A percentile compares a stretch with the other conserved stretches of the same genome.
These are phyloP conservation scores for Pythium scleroteichum DNA, from an alignment of 352 stramenopile species.

Conservation along the genomic window DNA sequence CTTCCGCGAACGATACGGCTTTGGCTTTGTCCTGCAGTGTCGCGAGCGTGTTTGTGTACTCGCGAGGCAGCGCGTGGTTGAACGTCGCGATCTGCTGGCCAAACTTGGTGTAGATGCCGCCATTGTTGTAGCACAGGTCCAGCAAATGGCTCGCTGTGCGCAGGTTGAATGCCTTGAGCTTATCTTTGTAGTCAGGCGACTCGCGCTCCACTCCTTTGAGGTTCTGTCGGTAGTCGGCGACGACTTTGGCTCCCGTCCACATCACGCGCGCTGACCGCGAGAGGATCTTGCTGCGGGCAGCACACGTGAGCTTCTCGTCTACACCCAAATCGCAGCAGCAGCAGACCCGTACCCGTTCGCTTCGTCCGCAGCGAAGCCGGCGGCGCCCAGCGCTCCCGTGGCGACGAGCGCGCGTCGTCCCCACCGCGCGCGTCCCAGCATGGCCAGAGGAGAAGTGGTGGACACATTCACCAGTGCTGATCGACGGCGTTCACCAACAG, in stretches of 20 bases:
- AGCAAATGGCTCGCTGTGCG: slow-evolving; percentile 89
- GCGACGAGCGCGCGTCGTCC: slow-evolving; percentile 12
- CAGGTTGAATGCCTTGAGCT: slow-evolving; percentile 66
- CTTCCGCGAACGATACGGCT: slow-evolving; percentile 49
- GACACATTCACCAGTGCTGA: too few relatives aligned
- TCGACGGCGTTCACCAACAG: slow-evolving; percentile 11
- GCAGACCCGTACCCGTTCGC: slow-evolving; percentile 44
- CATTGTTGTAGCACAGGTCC: slow-evolving; percentile 91
- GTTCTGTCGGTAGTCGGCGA: slow-evolving; percentile 58
- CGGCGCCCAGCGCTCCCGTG: slow-evolving; percentile 20
- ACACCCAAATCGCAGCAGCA: neutral
- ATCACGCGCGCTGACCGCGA: slow-evolving; percentile 69
- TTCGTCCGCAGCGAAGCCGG: slow-evolving; percentile 43
- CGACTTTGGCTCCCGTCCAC: slow-evolving; percentile 37
- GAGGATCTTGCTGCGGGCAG: slow-evolving; percentile 45
- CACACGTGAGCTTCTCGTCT: too few relatives aligned
- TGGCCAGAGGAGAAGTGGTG: neutral
- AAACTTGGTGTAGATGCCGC: slow-evolving; percentile 97
- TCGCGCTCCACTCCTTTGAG: slow-evolving; percentile 45
- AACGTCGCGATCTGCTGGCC: slow-evolving; percentile 97
- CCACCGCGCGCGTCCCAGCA: slow-evolving; percentile 4
- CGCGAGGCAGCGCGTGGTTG: slow-evolving; percentile 93
- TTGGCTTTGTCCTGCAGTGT: slow-evolving; percentile 93
- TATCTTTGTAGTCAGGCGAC: slow-evolving; percentile 55
- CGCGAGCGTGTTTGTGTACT: slow-evolving; percentile 92